phyloP scores from a whole-genome alignment of 2,329 filamentous ascomycete species.

The Aspergillus novoparasiticus region DNA sequence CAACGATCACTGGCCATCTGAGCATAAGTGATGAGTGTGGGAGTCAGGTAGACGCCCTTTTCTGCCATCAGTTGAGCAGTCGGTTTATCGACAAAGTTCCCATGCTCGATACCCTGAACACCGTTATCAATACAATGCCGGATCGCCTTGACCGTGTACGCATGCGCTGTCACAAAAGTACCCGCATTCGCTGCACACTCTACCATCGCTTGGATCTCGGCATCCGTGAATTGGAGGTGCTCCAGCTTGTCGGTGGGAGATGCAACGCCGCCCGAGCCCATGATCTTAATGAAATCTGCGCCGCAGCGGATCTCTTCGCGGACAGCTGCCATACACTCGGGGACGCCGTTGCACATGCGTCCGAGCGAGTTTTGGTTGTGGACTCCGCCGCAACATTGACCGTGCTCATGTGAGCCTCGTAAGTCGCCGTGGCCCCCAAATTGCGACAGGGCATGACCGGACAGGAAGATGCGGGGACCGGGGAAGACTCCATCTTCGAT shows the following conservation, averaged over 20 bases:
- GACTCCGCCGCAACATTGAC: neutral
- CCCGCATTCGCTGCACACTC: neutral
- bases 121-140: neutral
- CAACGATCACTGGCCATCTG: neutral
- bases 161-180: neutral
- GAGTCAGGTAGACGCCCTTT: neutral
- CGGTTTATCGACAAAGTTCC: neutral
- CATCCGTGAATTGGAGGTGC: neutral
- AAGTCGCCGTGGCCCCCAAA: neutral
- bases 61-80: neutral
- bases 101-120: neutral
- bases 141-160: neutral
- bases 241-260: neutral
- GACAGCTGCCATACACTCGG: neutral
- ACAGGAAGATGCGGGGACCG: neutral
- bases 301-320: neutral
- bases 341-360: neutral
- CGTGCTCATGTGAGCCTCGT: neutral
- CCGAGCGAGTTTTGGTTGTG: neutral
- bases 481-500: neutral
- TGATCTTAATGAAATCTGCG: neutral
- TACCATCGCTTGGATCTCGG: neutral
- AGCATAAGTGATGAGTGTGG: neutral
- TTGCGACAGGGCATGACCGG: neutral
- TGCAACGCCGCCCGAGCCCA: neutral